A percentile compares a stretch with the other conserved stretches of the same genome.
These are phyloP conservation scores for Nicotiana noctiflora DNA, from an alignment of 257 asterid species.

Conservation along the genomic window DNA sequence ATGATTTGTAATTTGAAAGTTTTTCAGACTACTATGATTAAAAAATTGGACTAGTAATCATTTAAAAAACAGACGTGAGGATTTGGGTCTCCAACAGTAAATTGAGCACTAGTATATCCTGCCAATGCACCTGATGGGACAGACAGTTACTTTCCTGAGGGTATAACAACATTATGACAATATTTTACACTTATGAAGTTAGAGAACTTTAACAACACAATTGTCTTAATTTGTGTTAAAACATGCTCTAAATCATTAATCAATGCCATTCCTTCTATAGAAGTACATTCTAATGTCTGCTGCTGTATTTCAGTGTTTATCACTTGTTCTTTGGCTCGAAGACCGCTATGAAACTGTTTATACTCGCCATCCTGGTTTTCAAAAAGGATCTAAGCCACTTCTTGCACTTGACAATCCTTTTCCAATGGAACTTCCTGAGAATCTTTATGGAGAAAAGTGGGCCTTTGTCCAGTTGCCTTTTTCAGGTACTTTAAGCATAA, in stretches of 20 bases:
- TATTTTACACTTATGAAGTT: neutral
- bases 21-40: neutral
- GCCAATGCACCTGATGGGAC: neutral
- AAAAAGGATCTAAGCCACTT: slow-evolving; percentile 69
- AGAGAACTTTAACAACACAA: neutral
- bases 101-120: neutral
- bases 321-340: slow-evolving; percentile 88
- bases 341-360: slow-evolving; percentile 86
- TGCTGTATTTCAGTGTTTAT: slow-evolving; percentile 56
- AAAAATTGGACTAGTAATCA: neutral
- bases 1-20: neutral
- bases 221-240: neutral
- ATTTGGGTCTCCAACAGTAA: neutral
- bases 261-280: neutral
- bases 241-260: neutral
- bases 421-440: slow-evolving; percentile 90
- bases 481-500: slow-evolving; percentile 37
- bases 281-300: neutral
- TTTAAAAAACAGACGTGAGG: neutral
- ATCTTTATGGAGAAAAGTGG: slow-evolving; percentile 86
- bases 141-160: neutral
- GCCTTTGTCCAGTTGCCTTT: slow-evolving; percentile 90
- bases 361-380: slow-evolving; percentile 81
- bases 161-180: neutral
- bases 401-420: slow-evolving; percentile 78